Evolutionary conservation across 2,329 filamentous ascomycete genomes (phyloP), one percentile per base, ranked within the genome.

Genomic region (Myrmaecium sp.): DNA sequence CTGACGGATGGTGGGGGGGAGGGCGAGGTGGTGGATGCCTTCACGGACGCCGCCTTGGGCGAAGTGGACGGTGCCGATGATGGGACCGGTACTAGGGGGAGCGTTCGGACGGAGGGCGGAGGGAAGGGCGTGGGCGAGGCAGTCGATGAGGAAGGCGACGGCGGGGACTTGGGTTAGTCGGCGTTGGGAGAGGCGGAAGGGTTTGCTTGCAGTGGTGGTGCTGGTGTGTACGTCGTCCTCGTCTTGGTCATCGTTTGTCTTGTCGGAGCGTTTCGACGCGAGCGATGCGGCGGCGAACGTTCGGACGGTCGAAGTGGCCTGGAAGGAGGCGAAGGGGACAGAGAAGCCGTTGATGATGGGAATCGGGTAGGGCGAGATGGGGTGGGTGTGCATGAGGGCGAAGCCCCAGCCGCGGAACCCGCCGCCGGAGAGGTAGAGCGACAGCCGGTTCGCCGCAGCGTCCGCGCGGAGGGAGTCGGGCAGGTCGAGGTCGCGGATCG

Each of bases 331-430:
- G 7, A 68, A 66, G 0, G 62, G 49, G 1, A 74, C 78, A 6
- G 61, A 67, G 50, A 89, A 93, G 2, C 78, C 74, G 34, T 83
- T 84, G 47, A 89, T 75, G 12, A 76, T 73, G 0, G 81, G 69
- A 14, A 93, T 77, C 0, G 84, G 84, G 46, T 92, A 94, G 0
- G 81, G 81, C 28, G 19, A 78, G 22, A 81, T 66, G 5, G 59
- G 52, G 40, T 86, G 78, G 37, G 69, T 66, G 44, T 77, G 73
- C 76, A 92, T 84, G 27, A 93, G 62, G 43, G 92, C 72, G 49
- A 81, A 91, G 5, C 83, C 84, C 61, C 91, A 93, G 10, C 84
- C 84, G 18, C 84, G 64, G 45, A 93, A 92, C 0, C 84, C 84
- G 14, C 84, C 84, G 22, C 84, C 84, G 34, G 79, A 92, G 30